phyloP scores from a whole-genome alignment of 768 basidiomycete genomes.

The Tulasnella sp. region DNA sequence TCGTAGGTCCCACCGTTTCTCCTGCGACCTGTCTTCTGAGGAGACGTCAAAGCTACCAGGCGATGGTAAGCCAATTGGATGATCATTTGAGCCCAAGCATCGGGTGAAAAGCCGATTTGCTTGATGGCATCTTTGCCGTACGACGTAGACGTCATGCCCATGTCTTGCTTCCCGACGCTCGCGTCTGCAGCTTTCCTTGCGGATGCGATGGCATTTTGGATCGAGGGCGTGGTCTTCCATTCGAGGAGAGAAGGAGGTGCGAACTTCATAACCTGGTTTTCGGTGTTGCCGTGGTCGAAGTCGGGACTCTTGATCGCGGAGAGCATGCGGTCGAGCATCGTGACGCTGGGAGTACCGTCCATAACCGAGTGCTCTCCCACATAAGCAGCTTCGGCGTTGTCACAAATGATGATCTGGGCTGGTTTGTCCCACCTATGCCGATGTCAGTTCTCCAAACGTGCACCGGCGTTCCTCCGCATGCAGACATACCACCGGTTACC shows the following conservation, averaged over 20 bases:
- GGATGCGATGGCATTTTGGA: slow-evolving; percentile 48
- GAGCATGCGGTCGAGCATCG: slow-evolving; percentile 67
- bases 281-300: slow-evolving; percentile 57
- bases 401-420: slow-evolving; percentile 76
- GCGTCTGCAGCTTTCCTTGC: slow-evolving; percentile 55
- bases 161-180: slow-evolving; percentile 59
- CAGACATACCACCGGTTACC: slow-evolving; percentile 39
- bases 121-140: slow-evolving; percentile 90
- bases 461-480: background rate
- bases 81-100: slow-evolving; percentile 92
- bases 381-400: slow-evolving; percentile 74
- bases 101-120: slow-evolving; percentile 81
- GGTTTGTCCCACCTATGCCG: slow-evolving; percentile 77
- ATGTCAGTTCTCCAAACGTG: background rate
- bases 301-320: slow-evolving; percentile 51
- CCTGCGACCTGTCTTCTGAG: slow-evolving; percentile 36
- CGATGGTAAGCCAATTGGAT: slow-evolving; percentile 85
- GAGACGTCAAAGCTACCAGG: slow-evolving; percentile 39
- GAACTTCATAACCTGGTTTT: slow-evolving; percentile 27
- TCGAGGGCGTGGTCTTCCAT: slow-evolving; percentile 55
- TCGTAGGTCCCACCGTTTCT: slow-evolving; percentile 84
- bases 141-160: slow-evolving; percentile 58
- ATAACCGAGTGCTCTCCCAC: slow-evolving; percentile 93
- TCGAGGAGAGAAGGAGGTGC: slow-evolving; percentile 51
- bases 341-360: slow-evolving; percentile 80